Evolutionary conservation across 1,139 yeast genomes (phyloP).

Genomic region (Trichomonascaceae sp.): DNA sequence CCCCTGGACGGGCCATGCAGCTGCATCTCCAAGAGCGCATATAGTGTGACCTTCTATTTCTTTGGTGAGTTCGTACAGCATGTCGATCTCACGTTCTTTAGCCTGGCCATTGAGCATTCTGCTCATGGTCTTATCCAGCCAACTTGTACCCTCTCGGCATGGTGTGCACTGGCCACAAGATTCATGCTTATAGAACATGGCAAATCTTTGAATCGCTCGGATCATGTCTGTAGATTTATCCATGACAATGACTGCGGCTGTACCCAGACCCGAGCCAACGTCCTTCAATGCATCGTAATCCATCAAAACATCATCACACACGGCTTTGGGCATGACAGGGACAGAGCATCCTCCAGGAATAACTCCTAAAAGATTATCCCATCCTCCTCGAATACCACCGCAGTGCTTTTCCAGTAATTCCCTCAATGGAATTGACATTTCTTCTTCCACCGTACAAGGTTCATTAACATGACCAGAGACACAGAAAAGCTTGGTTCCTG

Average conservation of each 20-base stretch:
- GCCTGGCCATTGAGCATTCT: slow-evolving; percentile 76
- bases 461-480: slow-evolving; percentile 85
- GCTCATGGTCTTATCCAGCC: slow-evolving; percentile 78
- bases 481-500: slow-evolving; percentile 77
- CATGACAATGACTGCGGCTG: slow-evolving; percentile 89
- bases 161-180: slow-evolving; percentile 95
- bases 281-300: slow-evolving; percentile 82
- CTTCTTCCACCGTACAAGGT: slow-evolving; percentile 90
- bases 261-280: slow-evolving; percentile 81
- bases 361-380: slow-evolving; percentile 83
- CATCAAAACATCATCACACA: slow-evolving; percentile 67
- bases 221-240: slow-evolving; percentile 78
- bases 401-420: slow-evolving; percentile 81
- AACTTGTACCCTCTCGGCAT: slow-evolving; percentile 90
- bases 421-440: slow-evolving; percentile 79
- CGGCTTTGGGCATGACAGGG: slow-evolving; percentile 64
- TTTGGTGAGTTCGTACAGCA: slow-evolving; percentile 73
- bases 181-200: slow-evolving; percentile 82
- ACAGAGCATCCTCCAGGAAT: slow-evolving; percentile 88
- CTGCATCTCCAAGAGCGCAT: slow-evolving; percentile 88
- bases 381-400: slow-evolving; percentile 85
- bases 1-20: slow-evolving; percentile 92
- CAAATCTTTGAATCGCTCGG: slow-evolving; percentile 76
- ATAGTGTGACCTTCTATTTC: slow-evolving; percentile 87
- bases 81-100: slow-evolving; percentile 69